Evolutionary conservation across 1,139 yeast genomes (phyloP), one percentile per base, ranked within the genome.

Genomic region (Hyphopichia khmerensis): DNA sequence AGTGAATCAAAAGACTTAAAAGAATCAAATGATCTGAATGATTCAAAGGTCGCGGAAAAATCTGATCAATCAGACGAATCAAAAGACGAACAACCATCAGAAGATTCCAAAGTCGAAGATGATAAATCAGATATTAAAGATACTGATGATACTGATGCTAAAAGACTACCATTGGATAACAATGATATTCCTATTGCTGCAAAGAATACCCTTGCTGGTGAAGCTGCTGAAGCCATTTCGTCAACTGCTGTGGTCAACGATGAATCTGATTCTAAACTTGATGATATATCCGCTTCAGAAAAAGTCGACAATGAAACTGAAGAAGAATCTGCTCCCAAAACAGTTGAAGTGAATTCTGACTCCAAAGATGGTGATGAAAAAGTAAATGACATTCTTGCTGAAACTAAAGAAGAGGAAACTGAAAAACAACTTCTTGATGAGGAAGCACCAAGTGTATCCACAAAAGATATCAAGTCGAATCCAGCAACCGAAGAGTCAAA

Each of bases 401-500:
- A 31, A 15, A 11, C 39, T 35, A 30, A 42, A 32, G n/a, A 42
- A 17, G 43, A 36, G 23, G 44, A 40, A 24, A 23, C 41, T 13
- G 33, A 36, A 38, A 49, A 41, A 24, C 40, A 30, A 27, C 42
- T 29, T 4, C 26, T 21, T 15, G 38, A 36, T 16, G 43, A 36
- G 17, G 16, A 18, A 4, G 39, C 39, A 6, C 34, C 39, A 13
- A 13, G 24, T n/a, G 27, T 36, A 14, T 27, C 39, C 11, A 21
- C 34, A 14, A 26, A 14, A 4, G 39, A 36, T 19, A 36, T 36
- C 10, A 36, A 41, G 18, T 33, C 23, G 10, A 43, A 30, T 14
- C 7, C 13, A 16, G 16, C 15, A 21, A 15, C 13, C n/a, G 29
- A 31, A n/a, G 16, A 13, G 10, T 14, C 33, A 5, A 35, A 34